Conservation (phyloP, 2,329 filamentous ascomycete genomes). For the Anthostomella pinea region DNA sequence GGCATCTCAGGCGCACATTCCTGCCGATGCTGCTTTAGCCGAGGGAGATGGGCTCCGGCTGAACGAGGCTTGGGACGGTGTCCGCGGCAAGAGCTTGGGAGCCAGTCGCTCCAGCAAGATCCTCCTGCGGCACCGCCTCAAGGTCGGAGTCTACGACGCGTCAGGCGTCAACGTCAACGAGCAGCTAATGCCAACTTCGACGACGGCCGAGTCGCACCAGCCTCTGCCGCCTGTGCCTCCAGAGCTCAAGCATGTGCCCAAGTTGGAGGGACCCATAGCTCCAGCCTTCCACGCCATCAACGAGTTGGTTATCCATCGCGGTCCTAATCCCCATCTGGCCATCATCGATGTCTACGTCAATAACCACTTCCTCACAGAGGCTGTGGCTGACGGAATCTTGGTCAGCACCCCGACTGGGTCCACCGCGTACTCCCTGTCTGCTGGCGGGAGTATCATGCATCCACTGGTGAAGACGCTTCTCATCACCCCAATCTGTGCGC, state of each 20-base stretch:
- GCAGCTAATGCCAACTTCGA: constrained; percentile 46
- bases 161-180: constrained; percentile 60
- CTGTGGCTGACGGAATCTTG: constrained; percentile 91
- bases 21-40: constrained; percentile 27
- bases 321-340: constrained; percentile 83
- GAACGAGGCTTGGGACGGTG: constrained; percentile 61
- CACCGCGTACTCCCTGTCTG: constrained; percentile 92
- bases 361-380: constrained; percentile 85
- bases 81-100: constrained; percentile 80
- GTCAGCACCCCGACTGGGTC: constrained; percentile 92
- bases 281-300: constrained; percentile 74
- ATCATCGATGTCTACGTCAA: constrained; percentile 91
- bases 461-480: constrained; percentile 85
- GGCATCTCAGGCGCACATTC: constrained; percentile 38
- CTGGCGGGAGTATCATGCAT: constrained; percentile 90
- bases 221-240: constrained; percentile 29
- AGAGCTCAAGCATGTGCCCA: constrained; percentile 4
- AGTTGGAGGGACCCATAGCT: constrained; percentile 20
- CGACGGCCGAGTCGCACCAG: constrained; percentile 41
- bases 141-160: constrained; percentile 78
- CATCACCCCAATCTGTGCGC: constrained; percentile 90
- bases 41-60: constrained; percentile 21
- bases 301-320: constrained; percentile 90
- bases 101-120: constrained; percentile 71
- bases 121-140: constrained; percentile 80